A percentile compares a stretch with the other conserved stretches of the same genome.
Conservation (phyloP, 2,329 filamentous ascomycete genomes). For the Epichloe scottii region DNA sequence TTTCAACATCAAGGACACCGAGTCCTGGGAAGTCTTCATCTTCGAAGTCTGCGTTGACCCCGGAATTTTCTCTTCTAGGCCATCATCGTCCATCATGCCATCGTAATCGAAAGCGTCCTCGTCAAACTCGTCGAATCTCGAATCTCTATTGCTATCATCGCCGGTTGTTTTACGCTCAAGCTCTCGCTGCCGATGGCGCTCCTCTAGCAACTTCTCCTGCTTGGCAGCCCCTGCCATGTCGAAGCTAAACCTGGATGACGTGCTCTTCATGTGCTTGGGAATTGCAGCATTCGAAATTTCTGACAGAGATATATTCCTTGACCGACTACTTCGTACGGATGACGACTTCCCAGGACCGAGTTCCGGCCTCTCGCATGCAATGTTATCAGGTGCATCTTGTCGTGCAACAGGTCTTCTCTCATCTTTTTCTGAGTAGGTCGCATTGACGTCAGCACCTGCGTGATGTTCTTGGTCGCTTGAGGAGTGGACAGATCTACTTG, state of each 20-base stretch:
- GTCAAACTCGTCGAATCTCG: conserved; percentile 49
- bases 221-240: conserved; percentile 62
- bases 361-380: not conserved
- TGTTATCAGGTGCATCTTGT: not conserved
- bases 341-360: conserved; percentile 1
- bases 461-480: not conserved
- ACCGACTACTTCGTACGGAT: conserved; percentile 25
- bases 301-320: conserved; percentile 41
- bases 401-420: not conserved
- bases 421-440: not conserved
- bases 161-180: conserved; percentile 42
- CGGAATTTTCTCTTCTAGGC: conserved; percentile 54
- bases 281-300: conserved; percentile 37
- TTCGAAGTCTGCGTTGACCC: conserved; percentile 26
- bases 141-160: conserved; percentile 30
- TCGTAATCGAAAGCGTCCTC: conserved; percentile 50
- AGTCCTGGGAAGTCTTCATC: not conserved
- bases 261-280: conserved; percentile 59
- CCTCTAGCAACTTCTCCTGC: conserved; percentile 58
- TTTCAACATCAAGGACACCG: conserved; percentile 11
- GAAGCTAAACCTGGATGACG: conserved; percentile 70
- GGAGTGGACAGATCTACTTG: not conserved
- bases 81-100: conserved; percentile 52
- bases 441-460: not conserved
- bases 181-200: conserved; percentile 56